Evolutionary conservation across 2,329 filamentous ascomycete genomes (phyloP), one percentile per base, ranked within the genome.

Genomic region (Karstenula rhodostoma): DNA sequence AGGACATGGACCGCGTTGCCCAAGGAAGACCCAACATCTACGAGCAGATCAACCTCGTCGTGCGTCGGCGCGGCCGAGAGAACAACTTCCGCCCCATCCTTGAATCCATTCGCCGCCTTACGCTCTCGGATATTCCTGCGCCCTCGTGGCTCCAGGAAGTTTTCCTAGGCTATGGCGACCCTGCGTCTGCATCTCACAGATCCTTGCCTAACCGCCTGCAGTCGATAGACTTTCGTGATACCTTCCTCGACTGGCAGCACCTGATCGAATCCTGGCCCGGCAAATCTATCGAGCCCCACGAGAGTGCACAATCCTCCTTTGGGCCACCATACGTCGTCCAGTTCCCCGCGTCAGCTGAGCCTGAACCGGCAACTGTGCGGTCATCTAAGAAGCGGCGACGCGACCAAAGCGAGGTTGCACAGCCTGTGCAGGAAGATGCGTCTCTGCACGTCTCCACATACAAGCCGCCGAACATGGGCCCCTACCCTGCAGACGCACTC

Each of bases 51-150:
- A 99, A 99, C 72, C 80, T 98, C 43, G 82, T 99, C 57, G 85
- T 97, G 54, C 89, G 95, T 59, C 87, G 95, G 67, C 90, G 88
- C 74, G 90, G 92, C 29, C 86, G 94, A 61, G 95, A 99, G 78
- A 99, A 99, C 80, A 99, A 99, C 78, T 99, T 99, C 83, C 96
- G 92, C 73, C 89, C 94, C 10, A 89, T 99, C 10, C 83, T 99
- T 37, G 92, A 97, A 70, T 97, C 94, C 1, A 96, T 99, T 73
- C 92, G 90, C 72, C 91, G 88, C 65, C 85, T 99, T 32, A 90
- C 93, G 1, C 83, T 96, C 35, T 93, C 93, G 0, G 92, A 96
- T 68, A 89, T 94, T 22, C 91, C 92, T 7, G 84, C 98, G 56
- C 93, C 95, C 15, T 87, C 89, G 2, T 99, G 95, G 95, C 84